Base-by-base conservation (phyloP, 2,329 filamentous ascomycete genomes). In the Sphaerostilbella broomeana region DNA sequence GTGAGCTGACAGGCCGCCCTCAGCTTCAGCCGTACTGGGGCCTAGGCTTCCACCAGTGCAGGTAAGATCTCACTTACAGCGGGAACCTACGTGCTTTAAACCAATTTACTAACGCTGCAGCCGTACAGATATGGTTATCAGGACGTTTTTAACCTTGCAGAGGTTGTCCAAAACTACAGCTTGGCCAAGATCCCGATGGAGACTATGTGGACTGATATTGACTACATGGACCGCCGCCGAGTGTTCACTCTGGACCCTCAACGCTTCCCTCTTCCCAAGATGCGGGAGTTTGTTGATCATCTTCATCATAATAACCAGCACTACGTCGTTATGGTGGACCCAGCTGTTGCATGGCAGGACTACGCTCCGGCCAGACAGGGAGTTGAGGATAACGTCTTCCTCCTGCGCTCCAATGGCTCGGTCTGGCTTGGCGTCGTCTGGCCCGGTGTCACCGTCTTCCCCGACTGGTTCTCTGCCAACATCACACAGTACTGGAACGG, bases 21-120 rank as follows among this genome's bases (percentile, higher is more conserved):
- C 79, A 79, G 0, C 80, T 90, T 77, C 82, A 89, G 54, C 80
- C 84, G 49, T 92, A 92, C 63, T 90, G 78, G 70, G 78, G 81
- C 0, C 77, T 94, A 44, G 87, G 87, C 1, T 90, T 74, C 55
- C 86, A 94, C 48, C 86, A 94, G 56, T 90, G 85, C 51, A 51
- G 56, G 37, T 58, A 78, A 21, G 46, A 20, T 15, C 13, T 29
- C 16, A 7, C n/a, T n/a, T n/a, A n/a, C n/a, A n/a, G n/a, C n/a
- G n/a, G n/a, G n/a, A n/a, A n/a, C n/a, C n/a, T n/a, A n/a, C n/a
- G n/a, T n/a, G n/a, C n/a, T n/a, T n/a, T n/a, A n/a, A n/a, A n/a
- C n/a, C n/a, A n/a, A n/a, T n/a, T n/a, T n/a, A n/a, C n/a, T n/a
- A n/a, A n/a, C n/a, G n/a, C n/a, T n/a, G n/a, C n/a, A n/a, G n/a